phyloP scores from a whole-genome alignment of 345 rosid species.

The Gossypium sturtianum region DNA sequence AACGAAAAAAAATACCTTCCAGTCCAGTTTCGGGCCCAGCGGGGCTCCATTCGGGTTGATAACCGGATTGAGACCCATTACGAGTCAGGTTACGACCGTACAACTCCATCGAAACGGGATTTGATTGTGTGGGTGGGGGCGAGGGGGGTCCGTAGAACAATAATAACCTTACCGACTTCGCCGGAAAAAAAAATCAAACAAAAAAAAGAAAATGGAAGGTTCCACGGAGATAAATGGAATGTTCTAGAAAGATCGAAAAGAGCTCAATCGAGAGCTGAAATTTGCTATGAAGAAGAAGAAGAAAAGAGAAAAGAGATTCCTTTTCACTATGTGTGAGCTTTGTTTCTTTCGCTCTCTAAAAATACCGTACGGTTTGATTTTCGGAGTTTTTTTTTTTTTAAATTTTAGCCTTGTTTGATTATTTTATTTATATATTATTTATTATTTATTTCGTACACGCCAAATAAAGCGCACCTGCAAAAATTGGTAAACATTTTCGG shows the following conservation, averaged over 20 bases:
- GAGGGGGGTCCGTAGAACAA: constrained; percentile 41
- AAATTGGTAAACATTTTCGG: neutral
- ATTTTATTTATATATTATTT: neutral
- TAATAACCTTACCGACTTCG: constrained; percentile 16
- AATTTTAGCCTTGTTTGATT: neutral
- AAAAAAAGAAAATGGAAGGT: constrained; percentile 7
- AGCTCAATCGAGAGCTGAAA: constrained; percentile 13
- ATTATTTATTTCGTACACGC: neutral
- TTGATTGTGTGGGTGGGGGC: neutral
- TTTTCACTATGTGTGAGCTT: constrained; percentile 20
- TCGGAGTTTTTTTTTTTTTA: neutral
- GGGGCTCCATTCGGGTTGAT: constrained; percentile 56
- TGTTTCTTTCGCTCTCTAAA: constrained; percentile 13
- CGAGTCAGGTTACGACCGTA: constrained; percentile 55
- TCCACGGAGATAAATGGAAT: constrained; percentile 10
- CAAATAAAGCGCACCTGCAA: neutral
- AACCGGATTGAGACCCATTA: constrained; percentile 58
- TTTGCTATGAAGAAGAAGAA: neutral
- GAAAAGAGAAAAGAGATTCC: constrained; percentile 22
- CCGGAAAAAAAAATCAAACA: neutral
- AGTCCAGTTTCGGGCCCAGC: constrained; percentile 52
- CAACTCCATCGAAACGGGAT: constrained; percentile 50
- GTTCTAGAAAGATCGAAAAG: constrained; percentile 17
- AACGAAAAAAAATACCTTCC: constrained; percentile 42
- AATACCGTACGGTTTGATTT: constrained; percentile 33